Percentiles rank a stretch among this genome's conserved stretches.
phyloP scores from a whole-genome alignment of 257 asterid species.

The Nyctanthes arbortristis region DNA sequence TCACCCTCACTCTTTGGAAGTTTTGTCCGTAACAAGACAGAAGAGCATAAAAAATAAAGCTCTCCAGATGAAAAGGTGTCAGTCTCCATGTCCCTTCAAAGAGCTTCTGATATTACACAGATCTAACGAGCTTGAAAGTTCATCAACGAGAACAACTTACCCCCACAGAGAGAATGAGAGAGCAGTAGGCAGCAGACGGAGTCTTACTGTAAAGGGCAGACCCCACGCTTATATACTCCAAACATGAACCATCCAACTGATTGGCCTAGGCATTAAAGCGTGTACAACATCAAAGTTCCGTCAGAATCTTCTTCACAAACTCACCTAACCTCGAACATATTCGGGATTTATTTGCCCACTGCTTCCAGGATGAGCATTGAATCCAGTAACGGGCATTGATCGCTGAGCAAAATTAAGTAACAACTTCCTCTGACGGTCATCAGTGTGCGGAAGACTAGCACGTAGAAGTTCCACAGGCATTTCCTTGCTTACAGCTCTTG shows the following conservation, averaged over 20 bases:
- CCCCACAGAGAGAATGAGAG: constrained; percentile 7
- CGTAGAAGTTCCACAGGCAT: constrained; percentile 94
- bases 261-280: background rate
- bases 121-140: constrained; percentile 23
- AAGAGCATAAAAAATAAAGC: constrained; percentile 36
- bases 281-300: background rate
- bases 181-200: constrained; percentile 1
- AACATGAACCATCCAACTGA: constrained; percentile 1
- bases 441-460: constrained; percentile 89
- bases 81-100: constrained; percentile 26
- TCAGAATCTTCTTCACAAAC: background rate
- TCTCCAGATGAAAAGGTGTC: constrained; percentile 33
- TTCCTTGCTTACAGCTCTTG: constrained; percentile 77
- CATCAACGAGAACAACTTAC: constrained; percentile 21
- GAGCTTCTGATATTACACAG: constrained; percentile 41
- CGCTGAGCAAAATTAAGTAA: constrained; percentile 72
- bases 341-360: constrained; percentile 74
- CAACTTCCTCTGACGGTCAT: constrained; percentile 71
- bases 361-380: constrained; percentile 59
- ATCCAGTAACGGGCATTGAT: constrained; percentile 74
- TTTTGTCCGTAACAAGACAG: constrained; percentile 28
- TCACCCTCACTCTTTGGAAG: constrained; percentile 33
- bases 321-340: constrained; percentile 59
- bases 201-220: background rate
- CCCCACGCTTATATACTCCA: background rate